These are phyloP conservation scores for Naganishia friedmannii DNA, from an alignment of 768 basidiomycete species.

Conservation along the genomic window DNA sequence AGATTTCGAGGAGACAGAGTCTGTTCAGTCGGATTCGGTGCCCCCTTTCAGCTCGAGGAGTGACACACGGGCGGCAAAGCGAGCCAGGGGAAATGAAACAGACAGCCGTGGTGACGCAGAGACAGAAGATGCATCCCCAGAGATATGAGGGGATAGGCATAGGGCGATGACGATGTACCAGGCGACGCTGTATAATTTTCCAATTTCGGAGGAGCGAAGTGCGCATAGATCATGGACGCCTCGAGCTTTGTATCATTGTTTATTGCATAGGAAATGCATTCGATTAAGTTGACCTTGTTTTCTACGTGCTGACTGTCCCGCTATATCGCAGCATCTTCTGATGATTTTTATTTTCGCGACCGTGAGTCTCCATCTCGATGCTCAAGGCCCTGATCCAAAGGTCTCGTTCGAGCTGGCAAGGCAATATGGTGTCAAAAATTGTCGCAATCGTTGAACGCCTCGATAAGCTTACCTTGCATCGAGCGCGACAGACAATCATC, in stretches of 20 bases:
- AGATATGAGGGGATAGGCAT: neutral
- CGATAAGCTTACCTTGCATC: conserved; percentile 46
- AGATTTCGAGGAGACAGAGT: conserved; percentile 4
- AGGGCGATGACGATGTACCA: too few relatives aligned
- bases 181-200: neutral
- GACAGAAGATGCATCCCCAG: conserved; percentile 4
- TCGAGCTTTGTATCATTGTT: conserved; percentile 10
- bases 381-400: conserved; percentile 94
- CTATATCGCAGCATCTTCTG: conserved; percentile 7
- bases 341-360: conserved; percentile 9
- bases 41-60: neutral
- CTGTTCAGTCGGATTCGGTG: neutral
- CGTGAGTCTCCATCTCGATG: conserved; percentile 76
- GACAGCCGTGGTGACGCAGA: neutral
- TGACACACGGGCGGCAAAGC: neutral
- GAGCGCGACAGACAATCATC: conserved; percentile 44
- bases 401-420: conserved; percentile 71
- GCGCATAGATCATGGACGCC: neutral
- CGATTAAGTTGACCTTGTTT: neutral
- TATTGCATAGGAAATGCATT: neutral
- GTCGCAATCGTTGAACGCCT: neutral
- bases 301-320: neutral
- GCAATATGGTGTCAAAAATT: neutral
- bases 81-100: neutral
- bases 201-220: neutral